Conservation (phyloP, 371 early-diverging fungal genomes). For the Mortierella sp. region DNA sequence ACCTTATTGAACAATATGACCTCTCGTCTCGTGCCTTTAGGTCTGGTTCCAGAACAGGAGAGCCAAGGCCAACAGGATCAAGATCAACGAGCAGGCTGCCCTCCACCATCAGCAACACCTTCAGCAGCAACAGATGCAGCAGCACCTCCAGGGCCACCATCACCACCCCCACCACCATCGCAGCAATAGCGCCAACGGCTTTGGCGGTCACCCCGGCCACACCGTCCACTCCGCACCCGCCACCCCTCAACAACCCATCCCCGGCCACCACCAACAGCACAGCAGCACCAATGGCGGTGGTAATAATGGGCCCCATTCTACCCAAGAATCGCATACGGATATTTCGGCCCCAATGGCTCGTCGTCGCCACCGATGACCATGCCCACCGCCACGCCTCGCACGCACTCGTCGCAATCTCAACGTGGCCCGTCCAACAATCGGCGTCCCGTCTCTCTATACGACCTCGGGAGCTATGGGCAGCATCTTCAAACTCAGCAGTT, state of each 20-base stretch:
- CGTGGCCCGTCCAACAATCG: constrained; percentile 27
- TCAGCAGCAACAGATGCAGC: constrained; percentile 51
- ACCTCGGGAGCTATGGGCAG: constrained; percentile 44
- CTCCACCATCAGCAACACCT: constrained; percentile 59
- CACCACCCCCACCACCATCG: constrained; percentile 37
- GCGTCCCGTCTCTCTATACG: constrained; percentile 48
- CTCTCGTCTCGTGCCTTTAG: constrained; percentile 27
- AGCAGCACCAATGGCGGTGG: not conserved
- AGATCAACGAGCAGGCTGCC: constrained; percentile 60
- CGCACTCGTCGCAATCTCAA: constrained; percentile 34
- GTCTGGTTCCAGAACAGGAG: constrained; percentile 98
- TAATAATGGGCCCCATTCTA: not conserved
- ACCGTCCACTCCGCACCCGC: constrained; percentile 38
- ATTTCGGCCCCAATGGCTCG: constrained; percentile 48
- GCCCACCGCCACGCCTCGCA: constrained; percentile 47
- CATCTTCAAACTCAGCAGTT: constrained; percentile 43
- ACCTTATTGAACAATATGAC: constrained; percentile 25
- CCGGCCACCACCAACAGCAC: constrained; percentile 32
- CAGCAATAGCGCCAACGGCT: constrained; percentile 40
- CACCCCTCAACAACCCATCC: constrained; percentile 27
- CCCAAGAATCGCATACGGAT: constrained; percentile 30
- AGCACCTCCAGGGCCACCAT: constrained; percentile 32
- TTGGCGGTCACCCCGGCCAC: constrained; percentile 24
- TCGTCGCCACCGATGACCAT: constrained; percentile 47
- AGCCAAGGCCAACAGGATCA: constrained; percentile 82